Base-by-base conservation (phyloP, 441 rosid species). In the Erodium trifolium region DNA sequence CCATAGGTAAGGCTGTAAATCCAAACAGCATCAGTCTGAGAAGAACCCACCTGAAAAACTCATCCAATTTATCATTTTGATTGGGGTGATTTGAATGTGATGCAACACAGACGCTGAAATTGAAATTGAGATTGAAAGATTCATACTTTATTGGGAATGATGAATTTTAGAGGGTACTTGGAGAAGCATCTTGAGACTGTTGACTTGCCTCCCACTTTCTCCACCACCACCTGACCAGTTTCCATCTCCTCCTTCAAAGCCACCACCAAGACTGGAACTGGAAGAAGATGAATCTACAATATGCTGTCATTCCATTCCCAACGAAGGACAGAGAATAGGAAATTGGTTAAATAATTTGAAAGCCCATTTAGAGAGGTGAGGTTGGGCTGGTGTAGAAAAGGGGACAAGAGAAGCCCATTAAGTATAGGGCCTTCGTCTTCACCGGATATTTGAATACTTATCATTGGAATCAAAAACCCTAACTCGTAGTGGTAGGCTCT, bases 121-220 rank as follows among this genome's bases (percentile, higher is more conserved):
- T 14, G 63, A 57, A 14, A n/a, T 53, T 11, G 60, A 57, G 5
- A 57, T 57, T 5, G 27, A 57, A 16, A 57, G 27, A 57, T 53
- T 3, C 60, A 17, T 17, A 94, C 98, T 90, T 95, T 95, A 43
- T 66, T 73, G 31, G 98, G 97, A 67, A 89, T 72, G 73, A 94
- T 83, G 86, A 94, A 90, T 75, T 94, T 94, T 78, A 94, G 96
- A 66, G 99, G 99, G 73, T 94, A 94, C 71, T 86, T 88, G 16
- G 93, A 90, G 84, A 90, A 90, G 82, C 85, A 85, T 68, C 79
- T 84, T 27, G 90, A 86, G 14, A 87, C 93, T 2, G 85, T 83
- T 70, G 97, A 92, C 76, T 82, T 92, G 53, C 90, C 90, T 72
- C 83, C 76, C 4, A 87, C 83, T 73, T 82, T 86, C 82, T 89